Base-by-base conservation (phyloP, 148 eudicot genomes). In the Vaccinium corymbosum region DNA sequence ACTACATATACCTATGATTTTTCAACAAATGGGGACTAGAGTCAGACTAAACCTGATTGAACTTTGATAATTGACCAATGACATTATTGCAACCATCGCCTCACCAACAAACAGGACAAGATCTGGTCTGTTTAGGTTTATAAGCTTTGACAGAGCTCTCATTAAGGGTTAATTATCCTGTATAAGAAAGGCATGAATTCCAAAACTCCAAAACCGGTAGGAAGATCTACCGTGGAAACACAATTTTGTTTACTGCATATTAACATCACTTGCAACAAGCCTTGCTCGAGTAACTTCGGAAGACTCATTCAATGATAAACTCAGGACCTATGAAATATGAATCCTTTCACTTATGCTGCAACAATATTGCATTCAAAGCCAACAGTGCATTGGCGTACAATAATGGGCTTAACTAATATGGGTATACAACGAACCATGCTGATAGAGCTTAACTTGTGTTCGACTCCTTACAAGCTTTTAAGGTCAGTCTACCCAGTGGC, bases 121-220 rank as follows among this genome's bases (percentile, higher is more conserved):
- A 82, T 94, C 98, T 55, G 98, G 99, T 86, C 59, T 89, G 89
- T 96, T 96, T 48, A 96, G 94, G 84, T 93, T 70, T 5, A 96
- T 90, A 59, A 96, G 95, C 87, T 96, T 96, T 66, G 97, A 92
- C 73, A 96, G 93, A 53, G 98, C 98, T 87, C 95, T 93, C 99
- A 96, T 96, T 83, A 96, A 81, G 53, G 99, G 99, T 83, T 96
- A 98, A 87, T 93, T 94, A 84, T 94, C 99, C 98, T 96, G 95
- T 61, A 87, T 79, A 49, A 51, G 46, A 57, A 46, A 7, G 17
- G 15, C 29, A 76, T 1, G 81, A 14, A 25, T 20, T 15, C 38
- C 6, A 25, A 53, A 72, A 57, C n/a, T 52, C 16, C 66, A 25
- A 78, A 20, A 8, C 55, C 70, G 4, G 27, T n/a, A 20, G 55